Evolutionary conservation across 805 yeast genomes (phyloP), one percentile per base, ranked within the genome.

Genomic region (Candida berthetii): DNA sequence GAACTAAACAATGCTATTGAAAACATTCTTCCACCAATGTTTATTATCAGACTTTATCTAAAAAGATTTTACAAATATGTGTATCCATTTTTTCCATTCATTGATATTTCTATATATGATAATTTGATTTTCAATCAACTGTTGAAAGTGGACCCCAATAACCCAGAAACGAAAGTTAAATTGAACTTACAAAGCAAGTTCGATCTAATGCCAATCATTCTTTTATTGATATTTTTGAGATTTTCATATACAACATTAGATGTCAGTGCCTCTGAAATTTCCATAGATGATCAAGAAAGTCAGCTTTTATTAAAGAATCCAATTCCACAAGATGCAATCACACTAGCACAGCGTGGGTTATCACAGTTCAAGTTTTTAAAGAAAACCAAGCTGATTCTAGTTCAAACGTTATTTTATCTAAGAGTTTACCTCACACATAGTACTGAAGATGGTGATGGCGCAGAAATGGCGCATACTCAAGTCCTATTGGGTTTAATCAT

Each of bases 391-490:
- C 44, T 75, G 29, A 52, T 64, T 0, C 54, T 72, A 5, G 46
- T 76, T 35, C 81, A 74, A 50, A 63, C 66, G 20, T 57, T 72
- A n/a, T 41, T 72, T 27, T 66, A 58, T 37, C 50, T 67, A 17
- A 61, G 71, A 41, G 43, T 66, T 3, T 74, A 74, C 45, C 66
- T 52, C 46, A 61, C 50, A 33, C 55, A 57, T 45, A 62, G 77
- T 0, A 80, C 80, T 0, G 77, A 71, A 44, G 71, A 68, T 45
- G 74, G 74, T 27, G 74, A 71, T 49, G 76, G 73, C 17, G 59
- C 65, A 1, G 75, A 69, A 36, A 60, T 66, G 6, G 59, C 65
- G 3, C 74, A 69, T 35, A 54, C 69, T 0, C 72, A 65, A 37
- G 60, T 62, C 1, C 60, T 65, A 15, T 58, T 63, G 13, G 66